Percentiles rank a stretch among this genome's conserved stretches.
Evolutionary conservation across 1,284 basidiomycete genomes (phyloP).

Genomic region (Naganishia sp.): DNA sequence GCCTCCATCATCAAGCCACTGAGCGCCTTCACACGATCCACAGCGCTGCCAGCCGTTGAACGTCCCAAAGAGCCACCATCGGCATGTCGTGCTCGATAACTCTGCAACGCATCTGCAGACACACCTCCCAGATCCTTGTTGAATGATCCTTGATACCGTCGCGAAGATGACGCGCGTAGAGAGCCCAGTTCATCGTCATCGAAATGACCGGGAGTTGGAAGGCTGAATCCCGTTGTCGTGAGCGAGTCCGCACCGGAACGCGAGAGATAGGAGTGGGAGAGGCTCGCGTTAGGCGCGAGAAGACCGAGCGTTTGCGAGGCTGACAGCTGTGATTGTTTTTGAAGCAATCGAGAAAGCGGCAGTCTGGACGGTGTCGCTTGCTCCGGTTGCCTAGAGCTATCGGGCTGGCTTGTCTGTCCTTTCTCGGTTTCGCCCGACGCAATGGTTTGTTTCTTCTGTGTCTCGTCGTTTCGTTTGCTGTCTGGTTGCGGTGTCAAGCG

Average conservation of each 20-base stretch:
- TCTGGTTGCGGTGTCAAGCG: constrained; percentile 10
- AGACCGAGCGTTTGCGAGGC: constrained; percentile 22
- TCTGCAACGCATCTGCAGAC: constrained; percentile 13
- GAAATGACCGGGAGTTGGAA: constrained; percentile 9
- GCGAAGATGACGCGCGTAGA: constrained; percentile 4
- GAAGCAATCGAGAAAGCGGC: constrained; percentile 19
- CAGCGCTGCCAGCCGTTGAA: constrained; percentile 15
- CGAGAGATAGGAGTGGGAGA: constrained; percentile 12
- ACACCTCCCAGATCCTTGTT: constrained; percentile 14
- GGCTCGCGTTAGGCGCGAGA: constrained; percentile 15
- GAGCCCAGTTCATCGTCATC: constrained; percentile 10
- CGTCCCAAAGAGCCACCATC: constrained; percentile 13
- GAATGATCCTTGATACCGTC: background rate
- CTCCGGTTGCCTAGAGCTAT: background rate
- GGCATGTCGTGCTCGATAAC: constrained; percentile 16
- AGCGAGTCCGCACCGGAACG: constrained; percentile 13
- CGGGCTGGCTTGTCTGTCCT: constrained; percentile 1
- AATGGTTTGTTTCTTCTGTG: background rate
- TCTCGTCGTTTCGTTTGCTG: background rate
- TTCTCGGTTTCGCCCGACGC: background rate
- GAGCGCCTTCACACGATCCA: constrained; percentile 11
- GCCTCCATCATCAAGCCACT: background rate
- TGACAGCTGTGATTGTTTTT: constrained; percentile 14
- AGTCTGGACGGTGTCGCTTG: constrained; percentile 2
- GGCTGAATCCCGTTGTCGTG: constrained; percentile 22